Evolutionary conservation across 148 eudicot genomes (phyloP), one percentile per base, ranked within the genome.

Genomic region (Chenopodium berlandieri): DNA sequence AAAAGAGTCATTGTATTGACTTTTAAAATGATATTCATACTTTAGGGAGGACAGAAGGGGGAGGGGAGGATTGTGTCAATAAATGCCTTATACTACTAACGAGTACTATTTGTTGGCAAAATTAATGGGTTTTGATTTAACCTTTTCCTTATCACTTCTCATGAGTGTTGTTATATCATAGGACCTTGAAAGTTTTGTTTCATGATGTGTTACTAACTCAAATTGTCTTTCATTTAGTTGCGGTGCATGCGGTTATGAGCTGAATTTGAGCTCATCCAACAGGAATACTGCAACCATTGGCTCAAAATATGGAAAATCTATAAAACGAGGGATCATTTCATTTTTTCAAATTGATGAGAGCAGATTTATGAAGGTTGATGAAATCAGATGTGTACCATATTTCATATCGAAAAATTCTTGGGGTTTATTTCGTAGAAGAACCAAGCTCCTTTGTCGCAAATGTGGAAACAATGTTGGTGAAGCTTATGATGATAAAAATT

Each of bases 211-310:
- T 34, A 50, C 37, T 58, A 25, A 82, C 13, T 71, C 16, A 12
- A 37, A 40, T 11, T 77, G 32, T 69, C 80, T 50, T 78, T 72
- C 22, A 27, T 84, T 82, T 93, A 94, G 97, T 75, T 94, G 97
- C 81, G 97, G 95, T 0, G 86, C 93, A 63, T 94, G 97, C 85
- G 94, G 92, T 63, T 94, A 89, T 81, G 89, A 87, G 78, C 88
- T 94, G 58, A 89, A 92, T 77, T 79, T 94, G 82, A 86, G 88
- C 85, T 94, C 95, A 20, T 92, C 94, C 7, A 88, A 83, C 73
- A 87, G 94, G 37, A 83, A 85, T 68, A 91, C 97, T 44, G 86
- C 92, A 56, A 90, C 88, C 50, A 90, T 91, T 13, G 92, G 91
- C 60, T 90, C 94, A 70, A 85, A 90, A 74, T 94, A 94, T 73